These are phyloP conservation scores for Pestalotiopsis sp. DNA, from an alignment of 2,329 filamentous ascomycete genomes.

Conservation along the genomic window DNA sequence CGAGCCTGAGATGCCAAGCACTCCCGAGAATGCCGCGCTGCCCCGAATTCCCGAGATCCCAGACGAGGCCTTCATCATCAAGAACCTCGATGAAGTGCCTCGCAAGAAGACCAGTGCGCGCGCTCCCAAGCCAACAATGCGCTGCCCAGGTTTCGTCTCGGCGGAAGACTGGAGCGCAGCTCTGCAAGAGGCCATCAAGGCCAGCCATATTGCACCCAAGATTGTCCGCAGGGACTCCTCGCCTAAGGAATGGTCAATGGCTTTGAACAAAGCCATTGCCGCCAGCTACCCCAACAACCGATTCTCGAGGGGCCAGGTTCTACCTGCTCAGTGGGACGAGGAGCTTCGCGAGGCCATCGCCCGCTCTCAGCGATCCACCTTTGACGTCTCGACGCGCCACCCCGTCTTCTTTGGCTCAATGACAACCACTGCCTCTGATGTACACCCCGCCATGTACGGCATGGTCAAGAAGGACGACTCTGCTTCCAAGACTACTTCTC, in stretches of 20 bases:
- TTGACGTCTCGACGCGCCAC: conserved; percentile 32
- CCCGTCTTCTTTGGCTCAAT: conserved; percentile 35
- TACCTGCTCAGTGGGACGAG: conserved; percentile 24
- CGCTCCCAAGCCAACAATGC: conserved; percentile 25
- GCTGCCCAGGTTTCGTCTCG: conserved; percentile 27
- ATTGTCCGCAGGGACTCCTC: conserved; percentile 22
- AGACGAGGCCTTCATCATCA: conserved; percentile 20
- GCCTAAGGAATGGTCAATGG: conserved; percentile 37
- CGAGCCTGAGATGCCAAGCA: conserved; percentile 14
- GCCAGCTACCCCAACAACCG: conserved; percentile 31
- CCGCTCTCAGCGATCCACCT: conserved; percentile 17
- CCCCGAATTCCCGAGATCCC: conserved; percentile 21
- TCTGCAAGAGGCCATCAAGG: conserved; percentile 24
- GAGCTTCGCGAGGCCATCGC: conserved; percentile 27
- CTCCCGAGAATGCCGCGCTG: conserved; percentile 15
- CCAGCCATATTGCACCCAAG: conserved; percentile 22
- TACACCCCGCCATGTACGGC: conserved; percentile 27
- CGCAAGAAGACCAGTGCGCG: conserved; percentile 16
- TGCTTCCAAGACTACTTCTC: neutral
- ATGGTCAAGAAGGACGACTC: neutral
- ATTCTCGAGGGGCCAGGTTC: conserved; percentile 23
- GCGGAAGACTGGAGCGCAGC: conserved; percentile 37
- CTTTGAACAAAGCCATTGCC: conserved; percentile 38
- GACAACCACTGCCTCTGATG: conserved; percentile 22
- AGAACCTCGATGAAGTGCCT: conserved; percentile 25